A percentile compares a stretch with the other conserved stretches of the same genome.
These are phyloP conservation scores for Aureobasidium sp. DNA, from an alignment of 2,329 filamentous ascomycete genomes.

Conservation along the genomic window DNA sequence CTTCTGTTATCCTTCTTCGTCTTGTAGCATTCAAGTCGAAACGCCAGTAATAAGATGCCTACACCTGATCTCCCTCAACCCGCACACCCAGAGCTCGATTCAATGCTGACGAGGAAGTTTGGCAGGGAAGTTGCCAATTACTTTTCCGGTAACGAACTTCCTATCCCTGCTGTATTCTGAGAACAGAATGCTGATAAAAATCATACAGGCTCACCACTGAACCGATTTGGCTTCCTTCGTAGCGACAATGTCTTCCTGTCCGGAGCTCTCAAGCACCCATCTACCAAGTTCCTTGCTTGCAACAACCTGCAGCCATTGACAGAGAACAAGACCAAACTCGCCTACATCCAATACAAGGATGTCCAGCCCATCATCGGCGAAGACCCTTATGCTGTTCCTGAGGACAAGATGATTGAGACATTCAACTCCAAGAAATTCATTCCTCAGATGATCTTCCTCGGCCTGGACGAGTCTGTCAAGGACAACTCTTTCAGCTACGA, in stretches of 20 bases:
- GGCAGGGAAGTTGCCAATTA: constrained; percentile 77
- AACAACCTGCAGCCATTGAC: constrained; percentile 71
- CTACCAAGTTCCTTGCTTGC: constrained; percentile 68
- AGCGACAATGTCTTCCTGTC: constrained; percentile 63
- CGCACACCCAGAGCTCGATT: constrained; percentile 52
- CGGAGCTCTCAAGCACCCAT: constrained; percentile 57
- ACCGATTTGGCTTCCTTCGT: constrained; percentile 73
- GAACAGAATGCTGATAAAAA: not conserved
- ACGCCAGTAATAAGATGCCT: constrained; percentile 22
- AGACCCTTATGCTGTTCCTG: constrained; percentile 62
- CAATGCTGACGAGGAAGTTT: constrained; percentile 69
- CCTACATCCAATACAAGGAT: constrained; percentile 61
- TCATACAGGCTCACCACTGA: constrained; percentile 57
- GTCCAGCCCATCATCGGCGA: constrained; percentile 62
- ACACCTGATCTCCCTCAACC: constrained; percentile 49
- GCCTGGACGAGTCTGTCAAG: constrained; percentile 61
- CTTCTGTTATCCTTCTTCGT: not conserved
- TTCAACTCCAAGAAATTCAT: constrained; percentile 65
- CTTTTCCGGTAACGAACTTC: constrained; percentile 50
- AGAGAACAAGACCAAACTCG: constrained; percentile 53
- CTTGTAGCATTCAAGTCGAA: not conserved
- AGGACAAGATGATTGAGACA: constrained; percentile 63
- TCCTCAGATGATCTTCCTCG: constrained; percentile 76
- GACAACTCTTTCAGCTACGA: constrained; percentile 52
- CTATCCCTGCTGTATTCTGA: not conserved